Conservation (phyloP, 2,329 filamentous ascomycete genomes). For the Penicillium concentricum region DNA sequence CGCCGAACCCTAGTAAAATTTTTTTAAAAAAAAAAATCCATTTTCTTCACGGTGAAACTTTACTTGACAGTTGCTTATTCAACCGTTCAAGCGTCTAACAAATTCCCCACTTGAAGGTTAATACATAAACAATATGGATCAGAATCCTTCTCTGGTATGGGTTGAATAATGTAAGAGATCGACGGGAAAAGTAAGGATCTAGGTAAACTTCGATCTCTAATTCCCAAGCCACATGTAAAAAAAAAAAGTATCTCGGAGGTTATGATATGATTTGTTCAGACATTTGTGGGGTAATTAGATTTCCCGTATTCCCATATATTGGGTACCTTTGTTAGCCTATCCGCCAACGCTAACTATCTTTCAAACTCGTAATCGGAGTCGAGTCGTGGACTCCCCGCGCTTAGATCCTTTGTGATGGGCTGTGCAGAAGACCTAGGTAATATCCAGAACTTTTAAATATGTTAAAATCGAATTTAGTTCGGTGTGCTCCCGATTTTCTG, state of each 20-base stretch:
- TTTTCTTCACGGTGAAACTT: background rate
- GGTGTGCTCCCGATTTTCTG: background rate
- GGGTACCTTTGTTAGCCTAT: background rate
- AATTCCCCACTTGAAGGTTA: too few species aligned
- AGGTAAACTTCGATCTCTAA: too few species aligned
- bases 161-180: slow-evolving; percentile 10
- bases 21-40: too few species aligned
- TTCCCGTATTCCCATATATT: background rate
- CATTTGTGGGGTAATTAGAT: slow-evolving; percentile 10
- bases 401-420: slow-evolving; percentile 12
- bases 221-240: too few species aligned
- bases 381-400: slow-evolving; percentile 14
- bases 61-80: background rate
- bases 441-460: background rate
- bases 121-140: too few species aligned
- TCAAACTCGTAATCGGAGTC: slow-evolving; percentile 12
- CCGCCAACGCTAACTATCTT: background rate
- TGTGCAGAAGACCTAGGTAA: slow-evolving; percentile 11
- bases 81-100: background rate
- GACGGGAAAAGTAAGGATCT: background rate
- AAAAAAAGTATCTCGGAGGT: background rate
- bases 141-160: slow-evolving; percentile 14
- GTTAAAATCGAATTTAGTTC: too few species aligned
- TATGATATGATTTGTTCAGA: slow-evolving; percentile 2
- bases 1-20: background rate